A percentile compares a stretch with the other conserved stretches of the same genome.
These are phyloP conservation scores for Thalassia testudinum DNA, from an alignment of 116 monocot species.

Conservation along the genomic window DNA sequence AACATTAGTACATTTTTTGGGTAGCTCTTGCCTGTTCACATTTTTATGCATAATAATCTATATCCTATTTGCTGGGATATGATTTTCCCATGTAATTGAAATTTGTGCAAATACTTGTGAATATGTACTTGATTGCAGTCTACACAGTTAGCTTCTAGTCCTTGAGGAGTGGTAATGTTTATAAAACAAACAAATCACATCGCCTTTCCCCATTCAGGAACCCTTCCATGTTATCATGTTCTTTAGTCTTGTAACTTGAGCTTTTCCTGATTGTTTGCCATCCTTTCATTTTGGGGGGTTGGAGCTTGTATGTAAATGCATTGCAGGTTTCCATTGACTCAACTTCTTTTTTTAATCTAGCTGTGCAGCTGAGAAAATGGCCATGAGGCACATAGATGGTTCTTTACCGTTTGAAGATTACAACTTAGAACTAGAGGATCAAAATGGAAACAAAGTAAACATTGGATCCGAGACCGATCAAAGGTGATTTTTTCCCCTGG, in stretches of 20 bases:
- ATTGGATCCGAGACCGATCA: slow-evolving; percentile 70
- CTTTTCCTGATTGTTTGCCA: background rate
- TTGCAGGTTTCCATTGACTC: slow-evolving; percentile 5
- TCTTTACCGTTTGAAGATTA: slow-evolving; percentile 73
- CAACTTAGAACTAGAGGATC: slow-evolving; percentile 87
- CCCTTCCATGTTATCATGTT: background rate
- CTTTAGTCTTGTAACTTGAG: background rate
- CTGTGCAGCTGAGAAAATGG: slow-evolving; percentile 55
- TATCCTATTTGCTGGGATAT: no score
- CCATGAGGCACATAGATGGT: slow-evolving; percentile 63
- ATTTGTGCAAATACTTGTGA: background rate
- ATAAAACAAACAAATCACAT: no score
- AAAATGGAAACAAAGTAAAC: slow-evolving; percentile 66
- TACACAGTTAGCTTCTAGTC: no score
- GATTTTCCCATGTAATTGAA: no score
- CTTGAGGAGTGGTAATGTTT: no score
- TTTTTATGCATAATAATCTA: no score
- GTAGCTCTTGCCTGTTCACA: no score
- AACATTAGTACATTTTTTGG: no score
- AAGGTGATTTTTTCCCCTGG: slow-evolving; percentile 18
- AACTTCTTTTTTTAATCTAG: no score
- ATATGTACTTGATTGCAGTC: background rate
- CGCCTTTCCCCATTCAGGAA: no score
- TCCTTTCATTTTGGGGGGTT: background rate
- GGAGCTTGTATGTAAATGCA: background rate